These are phyloP conservation scores for Colletotrichum liriopes DNA, from an alignment of 2,329 filamentous ascomycete species.

Conservation along the genomic window DNA sequence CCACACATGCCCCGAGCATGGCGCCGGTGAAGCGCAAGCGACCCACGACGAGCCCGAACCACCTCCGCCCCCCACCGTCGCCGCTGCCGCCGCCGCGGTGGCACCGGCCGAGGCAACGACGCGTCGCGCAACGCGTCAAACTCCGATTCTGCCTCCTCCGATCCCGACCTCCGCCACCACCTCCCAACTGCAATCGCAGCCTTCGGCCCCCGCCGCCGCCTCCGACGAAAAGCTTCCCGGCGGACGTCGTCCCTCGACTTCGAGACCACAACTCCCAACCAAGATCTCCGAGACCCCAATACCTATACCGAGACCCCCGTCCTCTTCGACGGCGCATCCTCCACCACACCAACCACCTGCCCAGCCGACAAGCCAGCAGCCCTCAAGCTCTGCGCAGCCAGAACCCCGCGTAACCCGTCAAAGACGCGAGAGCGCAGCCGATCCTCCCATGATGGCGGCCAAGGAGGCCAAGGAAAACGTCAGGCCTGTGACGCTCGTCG, in stretches of 20 bases:
- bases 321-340: slow-evolving; percentile 6
- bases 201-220: slow-evolving; percentile 41
- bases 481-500: slow-evolving; percentile 55
- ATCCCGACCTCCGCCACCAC: slow-evolving; percentile 46
- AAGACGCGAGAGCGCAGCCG: slow-evolving; percentile 26
- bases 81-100: slow-evolving; percentile 36
- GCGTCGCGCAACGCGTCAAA: slow-evolving; percentile 60
- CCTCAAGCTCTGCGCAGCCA: not conserved
- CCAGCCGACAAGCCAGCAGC: slow-evolving; percentile 12
- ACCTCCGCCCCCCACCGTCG: slow-evolving; percentile 35
- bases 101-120: slow-evolving; percentile 49
- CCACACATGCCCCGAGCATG: slow-evolving; percentile 33
- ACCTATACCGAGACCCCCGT: slow-evolving; percentile 29
- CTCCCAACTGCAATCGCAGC: slow-evolving; percentile 41
- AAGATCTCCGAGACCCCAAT: slow-evolving; percentile 33
- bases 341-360: not conserved
- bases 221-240: slow-evolving; percentile 46
- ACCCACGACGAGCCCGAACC: slow-evolving; percentile 47
- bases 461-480: slow-evolving; percentile 46
- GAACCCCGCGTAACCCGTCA: slow-evolving; percentile 32
- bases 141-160: slow-evolving; percentile 53
- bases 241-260: slow-evolving; percentile 37
- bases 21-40: slow-evolving; percentile 57
- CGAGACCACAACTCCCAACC: slow-evolving; percentile 8
- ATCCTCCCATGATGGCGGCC: slow-evolving; percentile 25